Base-by-base conservation (phyloP, 2,329 filamentous ascomycete species). In the Fusarium dimerum region DNA sequence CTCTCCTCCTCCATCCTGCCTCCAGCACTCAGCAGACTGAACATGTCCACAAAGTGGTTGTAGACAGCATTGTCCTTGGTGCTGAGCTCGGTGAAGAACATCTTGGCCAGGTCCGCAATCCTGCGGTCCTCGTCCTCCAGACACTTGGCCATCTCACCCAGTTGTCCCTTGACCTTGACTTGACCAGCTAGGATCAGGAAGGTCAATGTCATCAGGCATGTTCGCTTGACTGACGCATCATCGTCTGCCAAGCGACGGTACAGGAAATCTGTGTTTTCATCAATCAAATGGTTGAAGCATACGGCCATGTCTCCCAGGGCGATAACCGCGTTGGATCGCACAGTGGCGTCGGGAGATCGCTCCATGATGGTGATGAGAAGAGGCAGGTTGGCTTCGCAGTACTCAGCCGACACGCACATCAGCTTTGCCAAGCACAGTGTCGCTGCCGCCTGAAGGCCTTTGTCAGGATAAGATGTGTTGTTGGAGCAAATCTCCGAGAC, bases 1-100 rank as follows among this genome's bases (percentile, higher is more conserved):
- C 88, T 85, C 63, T 96, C 91, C 70, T 97, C 93, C 10, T 91
- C 86, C 60, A 99, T 78, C 30, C 79, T 83, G 48, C 83, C 83
- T 63, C 95, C 93, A 0, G 92, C 89, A 52, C 90, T 94, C 43
- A 99, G 78, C 59, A 97, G 76, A 67, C 89, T 93, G 73, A 99
- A 99, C 90, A 99, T 97, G 69, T 99, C 94, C 29, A 99, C 92
- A 73, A 99, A 99, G 75, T 99, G 93, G 71, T 99, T 99, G 73
- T 99, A 99, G 3, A 99, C 91, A 3, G 94, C 94, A 68, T 99
- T 99, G 71, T 99, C 94, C 77, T 99, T 99, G 62, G 92, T 96
- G 56, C 92, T 92, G 50, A 99, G 82, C 73, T 99, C 94, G 0
- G 91, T 93, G 73, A 99, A 99, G 83, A 99, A 99, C 93, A 97